Conservation (phyloP, 306 rosid species). For the Fragaria iinumae region DNA sequence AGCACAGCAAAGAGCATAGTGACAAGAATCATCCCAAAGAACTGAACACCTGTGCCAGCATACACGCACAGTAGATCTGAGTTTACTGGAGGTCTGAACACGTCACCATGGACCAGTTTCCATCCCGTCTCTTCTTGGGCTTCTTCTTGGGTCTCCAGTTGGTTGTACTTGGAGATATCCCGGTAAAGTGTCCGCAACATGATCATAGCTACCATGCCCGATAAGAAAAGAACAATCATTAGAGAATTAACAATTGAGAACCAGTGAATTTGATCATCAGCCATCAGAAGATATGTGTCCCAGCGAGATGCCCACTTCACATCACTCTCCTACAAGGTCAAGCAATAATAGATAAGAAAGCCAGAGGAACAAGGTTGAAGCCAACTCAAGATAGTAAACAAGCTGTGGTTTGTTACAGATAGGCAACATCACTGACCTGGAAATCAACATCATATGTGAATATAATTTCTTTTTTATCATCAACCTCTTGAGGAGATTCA, state of each 20-base stretch:
- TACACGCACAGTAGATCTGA: conserved; percentile 79
- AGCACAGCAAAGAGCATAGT: conserved; percentile 88
- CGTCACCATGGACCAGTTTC: conserved; percentile 89
- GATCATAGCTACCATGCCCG: conserved; percentile 96
- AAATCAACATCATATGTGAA: conserved; percentile 89
- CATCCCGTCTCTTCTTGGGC: conserved; percentile 94
- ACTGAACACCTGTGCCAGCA: conserved; percentile 92
- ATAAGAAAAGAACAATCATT: conserved; percentile 89
- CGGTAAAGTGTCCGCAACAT: conserved; percentile 96
- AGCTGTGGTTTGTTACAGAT: not conserved
- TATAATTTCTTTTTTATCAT: conserved; percentile 74
- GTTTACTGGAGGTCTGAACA: conserved; percentile 73
- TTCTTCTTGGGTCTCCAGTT: conserved; percentile 86
- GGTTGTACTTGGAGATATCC: conserved; percentile 91
- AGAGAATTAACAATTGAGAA: conserved; percentile 83
- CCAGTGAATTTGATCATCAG: conserved; percentile 98
- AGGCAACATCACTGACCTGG: conserved; percentile 51
- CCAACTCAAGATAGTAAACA: conserved; percentile 6
- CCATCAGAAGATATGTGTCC: conserved; percentile 95
- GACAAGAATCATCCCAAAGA: conserved; percentile 82
- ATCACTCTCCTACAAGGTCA: conserved; percentile 64
- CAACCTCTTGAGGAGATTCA: conserved; percentile 83
- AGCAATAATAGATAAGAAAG: conserved; percentile 13
- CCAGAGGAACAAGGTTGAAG: conserved; percentile 7
- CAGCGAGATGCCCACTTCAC: conserved; percentile 98